These are phyloP conservation scores for Vaucheria bursata DNA, from an alignment of 352 stramenopile species.

Conservation along the genomic window DNA sequence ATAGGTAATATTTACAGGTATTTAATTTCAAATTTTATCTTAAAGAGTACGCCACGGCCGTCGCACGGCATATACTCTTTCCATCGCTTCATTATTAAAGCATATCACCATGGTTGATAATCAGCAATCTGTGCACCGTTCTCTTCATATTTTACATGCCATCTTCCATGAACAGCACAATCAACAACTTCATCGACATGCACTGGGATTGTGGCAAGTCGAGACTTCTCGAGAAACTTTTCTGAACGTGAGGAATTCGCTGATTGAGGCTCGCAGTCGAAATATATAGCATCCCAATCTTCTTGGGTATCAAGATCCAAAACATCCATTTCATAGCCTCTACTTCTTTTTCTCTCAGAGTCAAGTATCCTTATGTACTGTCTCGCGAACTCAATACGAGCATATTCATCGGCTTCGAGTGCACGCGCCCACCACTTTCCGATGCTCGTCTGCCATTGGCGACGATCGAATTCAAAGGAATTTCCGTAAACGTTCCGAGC, in stretches of 20 bases:
- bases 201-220: neutral
- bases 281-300: slow-evolving; percentile 41
- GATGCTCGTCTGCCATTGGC: slow-evolving; percentile 35
- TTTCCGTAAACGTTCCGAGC: slow-evolving; percentile 29
- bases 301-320: slow-evolving; percentile 20
- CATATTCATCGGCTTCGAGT: slow-evolving; percentile 33
- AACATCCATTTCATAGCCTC: neutral
- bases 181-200: neutral
- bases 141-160: neutral
- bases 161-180: neutral
- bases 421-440: slow-evolving; percentile 40
- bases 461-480: slow-evolving; percentile 37
- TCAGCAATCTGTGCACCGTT: neutral
- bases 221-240: neutral
- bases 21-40: too few relatives aligned
- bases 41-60: too few relatives aligned
- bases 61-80: too few relatives aligned
- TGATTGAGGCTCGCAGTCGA: too few relatives aligned
- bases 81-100: too few relatives aligned
- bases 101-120: neutral
- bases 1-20: too few relatives aligned
- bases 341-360: too few relatives aligned
- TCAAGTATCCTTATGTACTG: neutral
- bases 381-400: slow-evolving; percentile 18
- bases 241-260: neutral